phyloP scores from a whole-genome alignment of 1,284 basidiomycete genomes.

The Boletus semigastroideus region DNA sequence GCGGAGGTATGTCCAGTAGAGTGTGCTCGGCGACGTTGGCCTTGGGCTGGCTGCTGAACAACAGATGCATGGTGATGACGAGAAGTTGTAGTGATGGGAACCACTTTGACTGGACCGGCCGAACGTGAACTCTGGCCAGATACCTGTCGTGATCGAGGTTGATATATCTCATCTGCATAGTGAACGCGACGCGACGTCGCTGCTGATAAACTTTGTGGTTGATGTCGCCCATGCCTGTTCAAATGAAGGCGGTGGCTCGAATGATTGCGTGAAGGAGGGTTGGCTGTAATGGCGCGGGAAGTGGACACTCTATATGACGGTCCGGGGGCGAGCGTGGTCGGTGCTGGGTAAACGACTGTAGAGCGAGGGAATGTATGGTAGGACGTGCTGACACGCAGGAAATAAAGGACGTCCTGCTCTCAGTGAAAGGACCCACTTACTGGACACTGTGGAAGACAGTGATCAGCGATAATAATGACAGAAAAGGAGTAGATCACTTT shows the following conservation, averaged over 20 bases:
- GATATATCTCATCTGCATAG: slow-evolving; percentile 18
- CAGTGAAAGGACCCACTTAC: slow-evolving; percentile 24
- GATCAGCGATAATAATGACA: slow-evolving; percentile 7
- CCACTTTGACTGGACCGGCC: background rate
- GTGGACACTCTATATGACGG: background rate
- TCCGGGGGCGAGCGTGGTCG: background rate
- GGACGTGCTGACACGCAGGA: slow-evolving; percentile 18
- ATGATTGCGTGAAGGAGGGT: slow-evolving; percentile 7
- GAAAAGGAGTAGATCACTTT: slow-evolving; percentile 16
- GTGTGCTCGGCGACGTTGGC: slow-evolving; percentile 20
- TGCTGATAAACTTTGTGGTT: slow-evolving; percentile 17
- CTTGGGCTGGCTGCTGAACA: slow-evolving; percentile 8
- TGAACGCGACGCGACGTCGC: slow-evolving; percentile 28
- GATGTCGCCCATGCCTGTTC: slow-evolving; percentile 2
- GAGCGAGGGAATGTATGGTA: slow-evolving; percentile 34
- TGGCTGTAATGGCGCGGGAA: slow-evolving; percentile 1
- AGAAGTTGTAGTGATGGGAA: slow-evolving; percentile 6
- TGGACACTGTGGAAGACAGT: slow-evolving; percentile 11
- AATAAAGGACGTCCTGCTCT: slow-evolving; percentile 14
- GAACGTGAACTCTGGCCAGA: slow-evolving; percentile 6
- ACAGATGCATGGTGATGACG: background rate
- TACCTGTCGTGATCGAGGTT: slow-evolving; percentile 10
- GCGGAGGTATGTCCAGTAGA: slow-evolving; percentile 20
- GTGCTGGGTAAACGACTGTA: slow-evolving; percentile 1
- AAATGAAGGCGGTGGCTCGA: slow-evolving; percentile 6